These are phyloP conservation scores for Paecilomyces fulvus DNA, from an alignment of 2,329 filamentous ascomycete genomes.

Conservation along the genomic window DNA sequence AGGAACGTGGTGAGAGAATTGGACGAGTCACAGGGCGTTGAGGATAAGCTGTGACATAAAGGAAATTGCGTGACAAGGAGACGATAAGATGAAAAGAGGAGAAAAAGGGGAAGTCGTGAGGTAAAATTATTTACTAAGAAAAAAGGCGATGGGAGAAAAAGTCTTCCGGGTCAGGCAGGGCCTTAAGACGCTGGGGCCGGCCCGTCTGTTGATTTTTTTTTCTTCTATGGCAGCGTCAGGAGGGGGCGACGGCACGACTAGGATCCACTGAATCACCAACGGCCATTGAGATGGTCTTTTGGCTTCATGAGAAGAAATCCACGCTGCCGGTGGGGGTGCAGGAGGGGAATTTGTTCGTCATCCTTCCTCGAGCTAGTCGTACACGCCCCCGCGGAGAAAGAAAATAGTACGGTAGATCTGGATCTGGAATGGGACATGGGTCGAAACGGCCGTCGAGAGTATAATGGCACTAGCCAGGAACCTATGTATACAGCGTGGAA, in stretches of 20 bases:
- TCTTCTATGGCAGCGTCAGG: neutral
- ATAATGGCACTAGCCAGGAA: neutral
- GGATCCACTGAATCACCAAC: neutral
- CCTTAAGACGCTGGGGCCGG: neutral
- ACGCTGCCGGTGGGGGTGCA: neutral
- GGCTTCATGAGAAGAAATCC: neutral
- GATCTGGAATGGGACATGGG: neutral
- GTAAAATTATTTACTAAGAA: slow-evolving; percentile 36
- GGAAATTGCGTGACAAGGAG: slow-evolving; percentile 21
- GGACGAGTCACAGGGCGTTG: slow-evolving; percentile 10
- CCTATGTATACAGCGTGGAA: neutral
- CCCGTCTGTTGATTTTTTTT: neutral
- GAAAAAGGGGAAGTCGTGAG: slow-evolving; percentile 22
- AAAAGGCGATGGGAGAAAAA: slow-evolving; percentile 4
- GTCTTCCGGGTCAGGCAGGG: slow-evolving; percentile 1
- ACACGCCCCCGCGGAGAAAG: neutral
- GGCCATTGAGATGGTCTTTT: neutral
- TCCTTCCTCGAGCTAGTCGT: neutral
- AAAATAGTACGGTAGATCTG: neutral
- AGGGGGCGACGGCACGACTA: neutral
- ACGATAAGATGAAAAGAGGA: slow-evolving; percentile 12
- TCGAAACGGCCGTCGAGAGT: neutral
- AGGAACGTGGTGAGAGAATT: slow-evolving; percentile 30
- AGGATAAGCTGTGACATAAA: slow-evolving; percentile 30
- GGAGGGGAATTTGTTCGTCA: neutral